Conservation (phyloP, 768 basidiomycete species). For the Rhodotorula toruloides region DNA sequence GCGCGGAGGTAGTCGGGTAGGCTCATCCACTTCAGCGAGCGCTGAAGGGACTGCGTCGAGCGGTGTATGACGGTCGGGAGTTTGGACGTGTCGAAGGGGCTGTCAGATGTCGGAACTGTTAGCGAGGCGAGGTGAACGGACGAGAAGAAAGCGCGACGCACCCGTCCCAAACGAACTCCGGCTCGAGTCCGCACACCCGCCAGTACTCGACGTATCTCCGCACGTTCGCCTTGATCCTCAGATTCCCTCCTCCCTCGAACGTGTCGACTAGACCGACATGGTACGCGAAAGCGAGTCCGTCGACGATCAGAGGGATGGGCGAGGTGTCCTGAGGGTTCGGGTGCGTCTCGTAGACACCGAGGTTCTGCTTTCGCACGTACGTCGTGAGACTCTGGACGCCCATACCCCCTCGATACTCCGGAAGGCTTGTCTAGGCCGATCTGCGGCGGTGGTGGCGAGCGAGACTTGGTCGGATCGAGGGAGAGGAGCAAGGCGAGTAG, state of each 20-base stretch:
- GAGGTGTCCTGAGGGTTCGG: not conserved
- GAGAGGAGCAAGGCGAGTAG: no score
- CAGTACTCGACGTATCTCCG: constrained; percentile 21
- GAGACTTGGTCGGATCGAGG: no score
- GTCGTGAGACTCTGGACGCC: constrained; percentile 31
- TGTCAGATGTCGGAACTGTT: not conserved
- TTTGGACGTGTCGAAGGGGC: constrained; percentile 27
- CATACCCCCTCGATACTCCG: not conserved
- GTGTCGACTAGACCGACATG: constrained; percentile 24
- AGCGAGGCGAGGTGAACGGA: not conserved
- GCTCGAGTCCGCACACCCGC: constrained; percentile 21
- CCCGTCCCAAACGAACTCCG: constrained; percentile 35
- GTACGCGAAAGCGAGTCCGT: constrained; percentile 26
- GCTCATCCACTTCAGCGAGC: constrained; percentile 29
- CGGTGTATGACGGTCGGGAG: constrained; percentile 27
- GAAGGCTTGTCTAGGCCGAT: not conserved
- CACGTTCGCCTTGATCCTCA: not conserved
- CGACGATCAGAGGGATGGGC: constrained; percentile 11
- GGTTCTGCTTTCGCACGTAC: constrained; percentile 18
- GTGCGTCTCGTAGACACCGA: not conserved
- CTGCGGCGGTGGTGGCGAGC: not conserved
- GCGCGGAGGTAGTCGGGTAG: constrained; percentile 2
- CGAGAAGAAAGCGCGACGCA: not conserved
- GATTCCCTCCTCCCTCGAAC: constrained; percentile 25
- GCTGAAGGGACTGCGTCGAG: constrained; percentile 17